Evolutionary conservation across 495 filamentous ascomycete species (phyloP), one percentile per base, ranked within the genome.

Genomic region (Usnea hakonensis): DNA sequence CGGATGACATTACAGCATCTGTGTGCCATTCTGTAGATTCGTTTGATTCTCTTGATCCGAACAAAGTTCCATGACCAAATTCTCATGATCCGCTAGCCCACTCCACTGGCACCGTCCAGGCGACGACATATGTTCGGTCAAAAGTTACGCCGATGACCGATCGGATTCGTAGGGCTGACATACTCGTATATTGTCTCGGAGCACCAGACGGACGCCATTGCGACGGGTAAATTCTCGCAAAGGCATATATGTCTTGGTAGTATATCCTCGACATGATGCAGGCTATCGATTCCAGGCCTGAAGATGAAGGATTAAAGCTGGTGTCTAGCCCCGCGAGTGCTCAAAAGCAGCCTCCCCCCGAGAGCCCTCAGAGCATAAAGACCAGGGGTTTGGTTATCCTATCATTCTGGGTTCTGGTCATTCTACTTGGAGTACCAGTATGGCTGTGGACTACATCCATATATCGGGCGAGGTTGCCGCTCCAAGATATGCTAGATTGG

Each of bases 381-480:
- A 80, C 82, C 48, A 86, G 92, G 55, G 81, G 81, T 57, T 78
- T 75, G 58, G 88, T 97, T 52, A 86, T 98, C 67, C 73, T 89
- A 56, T 91, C 94, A 8, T 97, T 97, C 69, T 97, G 94, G 95
- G 77, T 83, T 23, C 85, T 96, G 19, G 90, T 95, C 16, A 71
- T 95, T 30, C 83, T 88, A 37, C 77, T 97, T 21, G 95, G 94
- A 21, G 74, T 97, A 63, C 94, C 94, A 66, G 87, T 96, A 85
- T 98, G 94, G 94, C 90, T 90, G 85, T 85, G 86, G 72, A 97
- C 94, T n/a, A 97, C 95, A 1, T 87, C 90, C 0, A 94, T 97
- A 67, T 90, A 97, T 76, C 84, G 94, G 48, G 91, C 94, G 3
- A 81, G 84, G 41, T 76, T 98, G 67, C 94, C 94, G 41, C 73